Percentiles rank a stretch among this genome's conserved stretches.
phyloP scores from a whole-genome alignment of 2,329 filamentous ascomycete species.

The Apiospora phragmitis region DNA sequence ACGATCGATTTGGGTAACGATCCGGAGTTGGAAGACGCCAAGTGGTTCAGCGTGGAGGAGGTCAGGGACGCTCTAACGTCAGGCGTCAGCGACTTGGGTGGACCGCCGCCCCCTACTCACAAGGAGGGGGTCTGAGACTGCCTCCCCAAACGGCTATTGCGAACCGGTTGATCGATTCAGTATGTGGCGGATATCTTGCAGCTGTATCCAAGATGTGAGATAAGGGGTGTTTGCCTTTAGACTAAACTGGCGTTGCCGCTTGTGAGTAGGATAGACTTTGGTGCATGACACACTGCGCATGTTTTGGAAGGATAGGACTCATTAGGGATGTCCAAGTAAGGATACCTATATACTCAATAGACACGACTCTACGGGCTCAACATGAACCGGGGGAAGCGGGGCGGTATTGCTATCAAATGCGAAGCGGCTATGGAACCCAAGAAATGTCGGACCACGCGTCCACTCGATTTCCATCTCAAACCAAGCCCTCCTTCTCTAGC shows the following conservation, averaged over 20 bases:
- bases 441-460: not conserved
- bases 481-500: not conserved
- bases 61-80: constrained; percentile 70
- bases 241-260: not conserved
- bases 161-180: constrained; percentile 80
- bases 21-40: constrained; percentile 85
- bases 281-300: not conserved
- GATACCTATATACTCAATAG: not conserved
- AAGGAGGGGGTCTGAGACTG: constrained; percentile 77
- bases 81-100: constrained; percentile 68
- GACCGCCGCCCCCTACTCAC: constrained; percentile 64
- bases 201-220: constrained; percentile 53
- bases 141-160: constrained; percentile 90
- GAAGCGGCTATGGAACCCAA: not conserved
- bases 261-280: not conserved
- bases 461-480: not conserved
- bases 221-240: not conserved
- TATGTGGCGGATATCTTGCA: constrained; percentile 72
- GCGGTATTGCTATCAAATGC: not conserved
- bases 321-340: not conserved
- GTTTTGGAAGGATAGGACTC: not conserved
- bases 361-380: not conserved
- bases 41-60: constrained; percentile 84
- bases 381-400: not conserved
- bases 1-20: constrained; percentile 82